These are phyloP conservation scores for Pichia sp. DNA, from an alignment of 1,139 yeast genomes.

Conservation along the genomic window DNA sequence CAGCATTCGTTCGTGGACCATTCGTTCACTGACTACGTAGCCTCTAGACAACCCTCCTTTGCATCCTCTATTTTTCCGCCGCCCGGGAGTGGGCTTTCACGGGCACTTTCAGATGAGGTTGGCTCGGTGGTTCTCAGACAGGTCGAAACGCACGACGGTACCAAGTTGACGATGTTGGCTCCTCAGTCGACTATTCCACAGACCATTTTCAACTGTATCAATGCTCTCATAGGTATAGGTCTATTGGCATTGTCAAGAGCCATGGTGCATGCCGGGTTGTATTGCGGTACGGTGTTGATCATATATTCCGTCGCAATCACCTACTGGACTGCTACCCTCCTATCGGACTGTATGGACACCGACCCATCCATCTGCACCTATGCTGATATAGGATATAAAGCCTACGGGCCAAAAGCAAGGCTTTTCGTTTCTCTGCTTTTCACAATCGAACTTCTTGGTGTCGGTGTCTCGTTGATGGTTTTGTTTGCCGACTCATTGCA, in stretches of 20 bases:
- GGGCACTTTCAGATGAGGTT: constrained; percentile 24
- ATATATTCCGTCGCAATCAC: constrained; percentile 58
- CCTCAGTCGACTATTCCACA: constrained; percentile 91
- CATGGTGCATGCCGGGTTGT: constrained; percentile 75
- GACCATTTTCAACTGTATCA: constrained; percentile 82
- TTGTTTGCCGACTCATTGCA: constrained; percentile 51
- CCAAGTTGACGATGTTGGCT: constrained; percentile 68
- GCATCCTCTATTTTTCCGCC: constrained; percentile 18
- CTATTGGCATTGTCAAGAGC: constrained; percentile 81
- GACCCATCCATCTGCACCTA: constrained; percentile 85
- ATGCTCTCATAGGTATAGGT: constrained; percentile 84
- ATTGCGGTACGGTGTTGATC: constrained; percentile 56
- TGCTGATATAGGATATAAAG: constrained; percentile 55
- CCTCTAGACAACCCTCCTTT: constrained; percentile 22
- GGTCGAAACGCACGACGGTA: constrained; percentile 71
- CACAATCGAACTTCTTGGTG: constrained; percentile 56
- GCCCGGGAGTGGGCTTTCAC: constrained; percentile 21
- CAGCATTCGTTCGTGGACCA: constrained; percentile 27
- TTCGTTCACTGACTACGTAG: constrained; percentile 25
- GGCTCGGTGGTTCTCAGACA: constrained; percentile 38
- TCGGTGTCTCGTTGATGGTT: constrained; percentile 53
- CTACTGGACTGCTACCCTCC: constrained; percentile 63
- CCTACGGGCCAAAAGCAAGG: constrained; percentile 44
- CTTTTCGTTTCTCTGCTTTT: constrained; percentile 66
- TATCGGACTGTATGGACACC: constrained; percentile 69